These are phyloP conservation scores for Globisporangium spiculum DNA, from an alignment of 352 stramenopile species.

Conservation along the genomic window DNA sequence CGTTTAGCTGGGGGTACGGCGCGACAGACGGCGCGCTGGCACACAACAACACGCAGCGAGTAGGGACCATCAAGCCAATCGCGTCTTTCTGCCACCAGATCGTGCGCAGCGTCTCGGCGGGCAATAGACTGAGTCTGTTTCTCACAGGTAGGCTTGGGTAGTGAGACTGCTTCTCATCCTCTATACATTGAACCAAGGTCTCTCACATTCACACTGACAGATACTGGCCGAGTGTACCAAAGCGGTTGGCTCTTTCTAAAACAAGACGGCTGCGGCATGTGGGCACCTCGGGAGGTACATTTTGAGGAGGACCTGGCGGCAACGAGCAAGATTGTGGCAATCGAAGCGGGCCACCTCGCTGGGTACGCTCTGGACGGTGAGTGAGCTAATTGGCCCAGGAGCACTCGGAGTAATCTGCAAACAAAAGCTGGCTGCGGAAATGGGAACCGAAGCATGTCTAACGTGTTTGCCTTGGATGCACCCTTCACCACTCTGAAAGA, in stretches of 20 bases:
- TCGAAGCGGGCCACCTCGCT: slow-evolving; percentile 51
- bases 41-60: slow-evolving; percentile 28
- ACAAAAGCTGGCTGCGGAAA: background rate
- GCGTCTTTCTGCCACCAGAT: slow-evolving; percentile 35
- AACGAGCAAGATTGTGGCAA: slow-evolving; percentile 27
- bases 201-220: slow-evolving; percentile 9
- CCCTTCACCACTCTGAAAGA: slow-evolving; percentile 18
- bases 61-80: slow-evolving; percentile 31
- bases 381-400: background rate
- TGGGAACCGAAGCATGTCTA: background rate
- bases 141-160: slow-evolving; percentile 32
- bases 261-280: slow-evolving; percentile 61
- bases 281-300: slow-evolving; percentile 34
- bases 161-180: slow-evolving; percentile 1
- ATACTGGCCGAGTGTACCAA: slow-evolving; percentile 40
- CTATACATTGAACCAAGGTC: no score
- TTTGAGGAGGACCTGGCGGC: slow-evolving; percentile 7
- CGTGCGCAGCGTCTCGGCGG: slow-evolving; percentile 41
- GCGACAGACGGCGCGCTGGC: slow-evolving; percentile 42
- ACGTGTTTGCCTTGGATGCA: background rate
- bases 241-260: slow-evolving; percentile 48
- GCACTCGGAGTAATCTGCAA: background rate
- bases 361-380: slow-evolving; percentile 58
- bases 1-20: slow-evolving; percentile 60
- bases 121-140: slow-evolving; percentile 60